Evolutionary conservation across 768 basidiomycete species (phyloP), one percentile per base, ranked within the genome.

Genomic region (Suillus alpinus): DNA sequence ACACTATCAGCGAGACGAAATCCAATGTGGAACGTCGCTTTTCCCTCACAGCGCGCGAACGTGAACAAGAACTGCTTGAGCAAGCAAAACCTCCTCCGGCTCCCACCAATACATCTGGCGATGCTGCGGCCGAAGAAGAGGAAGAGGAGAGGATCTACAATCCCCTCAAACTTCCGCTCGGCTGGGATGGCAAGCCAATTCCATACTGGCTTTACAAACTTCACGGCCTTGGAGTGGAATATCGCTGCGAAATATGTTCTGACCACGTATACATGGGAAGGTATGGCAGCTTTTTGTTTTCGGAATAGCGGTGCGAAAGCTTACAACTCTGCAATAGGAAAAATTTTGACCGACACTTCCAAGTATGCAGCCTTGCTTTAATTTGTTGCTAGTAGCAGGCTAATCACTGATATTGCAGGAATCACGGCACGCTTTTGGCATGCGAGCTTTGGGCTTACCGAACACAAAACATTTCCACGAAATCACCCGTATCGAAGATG

Each of bases 401-500:
- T 66, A 59, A 78, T 65, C 67, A 44, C 63, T 29, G 5, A 29
- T 59, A 62, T 69, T 60, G 63, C 71, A 92, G 84, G 97, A 98
- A 81, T 92, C 94, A 31, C 83, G 95, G 59, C 97, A 99, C 76
- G 92, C 97, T 1, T 98, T 98, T 67, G 97, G 95, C 26, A 97
- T 99, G 94, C 89, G 94, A 52, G 95, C 96, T 12, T 83, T 99
- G 32, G 97, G 97, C 39, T 81, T 99, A 60, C 97, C 97, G 1
- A 98, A 98, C 66, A 98, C 96, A 2, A 98, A 96, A 75, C 97
- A 99, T 76, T 99, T 98, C 81, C 95, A 97, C 71, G 97, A 97
- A 75, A 98, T 99, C 62, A 98, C 95, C 29, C 86, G 89, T 56
- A 99, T 99, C 65, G 92, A 95, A 68, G 97, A 99, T 78, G 97